phyloP scores from a whole-genome alignment of 331 rosid species.

The Malus hybrid region DNA sequence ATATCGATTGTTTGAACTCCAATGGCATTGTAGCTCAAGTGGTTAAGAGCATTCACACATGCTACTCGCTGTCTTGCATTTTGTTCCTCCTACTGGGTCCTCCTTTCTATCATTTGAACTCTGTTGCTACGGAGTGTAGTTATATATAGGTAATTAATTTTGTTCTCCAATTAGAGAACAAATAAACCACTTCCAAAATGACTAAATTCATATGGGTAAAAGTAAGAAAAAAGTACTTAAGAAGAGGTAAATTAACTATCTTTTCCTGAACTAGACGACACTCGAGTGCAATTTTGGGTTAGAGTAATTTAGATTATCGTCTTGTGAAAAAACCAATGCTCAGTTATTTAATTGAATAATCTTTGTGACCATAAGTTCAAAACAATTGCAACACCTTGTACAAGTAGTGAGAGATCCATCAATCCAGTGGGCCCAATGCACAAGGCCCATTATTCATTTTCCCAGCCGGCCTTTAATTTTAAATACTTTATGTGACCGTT shows the following conservation, averaged over 20 bases:
- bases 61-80: background rate
- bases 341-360: too few relatives aligned
- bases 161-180: background rate
- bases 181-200: background rate
- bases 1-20: background rate
- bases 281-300: too few relatives aligned
- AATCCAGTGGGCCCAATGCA: background rate
- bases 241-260: background rate
- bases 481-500: background rate
- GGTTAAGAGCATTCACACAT: background rate
- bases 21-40: background rate
- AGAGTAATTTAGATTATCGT: too few relatives aligned
- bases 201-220: background rate
- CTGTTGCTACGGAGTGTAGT: background rate
- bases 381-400: too few relatives aligned
- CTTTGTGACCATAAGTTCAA: too few relatives aligned
- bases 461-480: background rate
- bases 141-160: too few relatives aligned
- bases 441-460: background rate
- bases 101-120: background rate
- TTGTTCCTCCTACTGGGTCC: too few relatives aligned
- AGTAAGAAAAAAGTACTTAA: background rate
- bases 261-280: background rate
- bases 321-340: too few relatives aligned
- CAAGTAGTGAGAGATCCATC: background rate